phyloP scores from a whole-genome alignment of 257 asterid species.

The Solanum etuberosum region DNA sequence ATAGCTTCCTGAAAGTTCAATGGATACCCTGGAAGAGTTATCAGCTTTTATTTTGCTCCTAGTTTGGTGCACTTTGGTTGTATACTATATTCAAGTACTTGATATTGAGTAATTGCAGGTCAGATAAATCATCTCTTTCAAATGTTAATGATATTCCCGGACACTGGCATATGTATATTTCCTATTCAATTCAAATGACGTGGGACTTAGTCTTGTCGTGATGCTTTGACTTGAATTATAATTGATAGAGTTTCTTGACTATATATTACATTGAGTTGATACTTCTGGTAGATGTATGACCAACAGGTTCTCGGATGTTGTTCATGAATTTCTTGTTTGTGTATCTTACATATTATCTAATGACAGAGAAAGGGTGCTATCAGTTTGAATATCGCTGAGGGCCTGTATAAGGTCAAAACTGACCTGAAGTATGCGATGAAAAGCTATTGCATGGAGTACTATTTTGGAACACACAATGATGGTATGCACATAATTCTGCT shows the following conservation, averaged over 20 bases:
- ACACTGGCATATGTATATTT: neutral
- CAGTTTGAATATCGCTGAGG: slow-evolving; percentile 34
- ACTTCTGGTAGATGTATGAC: neutral
- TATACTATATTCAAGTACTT: neutral
- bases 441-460: slow-evolving; percentile 79
- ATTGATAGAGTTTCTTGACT: neutral
- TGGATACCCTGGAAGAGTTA: neutral
- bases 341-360: slow-evolving; percentile 1
- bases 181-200: neutral
- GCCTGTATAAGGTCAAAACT: slow-evolving; percentile 61
- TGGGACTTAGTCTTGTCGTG: neutral
- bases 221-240: neutral
- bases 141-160: neutral
- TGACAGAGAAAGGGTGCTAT: slow-evolving; percentile 62
- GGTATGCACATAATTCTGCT: slow-evolving; percentile 28
- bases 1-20: neutral
- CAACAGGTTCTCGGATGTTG: neutral
- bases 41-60: neutral
- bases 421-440: slow-evolving; percentile 66
- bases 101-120: neutral
- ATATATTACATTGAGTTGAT: neutral
- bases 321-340: neutral
- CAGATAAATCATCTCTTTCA: neutral
- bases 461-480: slow-evolving; percentile 33
- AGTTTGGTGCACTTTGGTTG: neutral